Evolutionary conservation across 2,329 filamentous ascomycete species (phyloP), one percentile per base, ranked within the genome.

Genomic region (Claviceps sorghi): DNA sequence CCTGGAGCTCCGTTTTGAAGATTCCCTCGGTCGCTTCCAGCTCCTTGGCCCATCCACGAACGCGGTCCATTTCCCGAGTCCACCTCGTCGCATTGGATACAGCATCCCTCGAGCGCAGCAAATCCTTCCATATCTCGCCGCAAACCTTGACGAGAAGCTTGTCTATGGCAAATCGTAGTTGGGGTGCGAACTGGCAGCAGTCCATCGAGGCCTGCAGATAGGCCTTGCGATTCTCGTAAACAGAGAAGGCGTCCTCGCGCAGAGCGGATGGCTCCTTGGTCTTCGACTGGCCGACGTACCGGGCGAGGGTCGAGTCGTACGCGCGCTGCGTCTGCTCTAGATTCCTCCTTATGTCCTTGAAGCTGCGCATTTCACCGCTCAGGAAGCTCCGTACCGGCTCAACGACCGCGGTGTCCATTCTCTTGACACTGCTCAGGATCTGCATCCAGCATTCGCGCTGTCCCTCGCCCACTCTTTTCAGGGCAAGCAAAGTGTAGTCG

Each of bases 181-280:
- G 88, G 0, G 93, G 90, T 1, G 87, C 88, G 58, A 88, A 78
- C 58, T 93, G 81, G 61, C 88, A 95, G 65, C 90, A 97, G 67
- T 98, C 93, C 79, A 98, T 83, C 15, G 88, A 90, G 1, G 90
- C 86, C 64, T 89, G 91, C 44, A 97, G 74, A 65, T 98, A 98
- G 34, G 83, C 80, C 63, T 93, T 94, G 54, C 91, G 81, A 26
- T 88, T 86, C 72, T 97, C 93, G 64, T 95, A 93, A 40, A 97
- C 80, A 64, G 93, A 84, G 62, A 98, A 98, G 0, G 93, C 93
- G 68, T 98, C 93, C 67, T 98, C 93, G 55, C 93, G 79, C 52
- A 98, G 73, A 1, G 89, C 80, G 0, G 89, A 96, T 0, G 91
- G 80, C 67, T 98, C 93, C 69, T 97, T 98, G 6, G 88, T 84